phyloP scores from a whole-genome alignment of 768 basidiomycete species.

The Postia placenta region DNA sequence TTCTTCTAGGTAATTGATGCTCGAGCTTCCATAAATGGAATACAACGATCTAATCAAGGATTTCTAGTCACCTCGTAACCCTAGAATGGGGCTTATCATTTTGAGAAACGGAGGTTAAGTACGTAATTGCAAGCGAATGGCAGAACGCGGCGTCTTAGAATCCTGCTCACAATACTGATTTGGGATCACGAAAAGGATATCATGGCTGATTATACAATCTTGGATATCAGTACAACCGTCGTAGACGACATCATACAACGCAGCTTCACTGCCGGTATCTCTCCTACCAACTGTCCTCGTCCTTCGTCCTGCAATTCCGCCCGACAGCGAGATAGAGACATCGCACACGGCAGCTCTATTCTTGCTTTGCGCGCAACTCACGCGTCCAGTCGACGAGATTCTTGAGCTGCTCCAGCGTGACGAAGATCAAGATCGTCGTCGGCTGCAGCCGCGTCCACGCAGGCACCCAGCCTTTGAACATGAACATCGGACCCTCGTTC shows the following conservation, averaged over 20 bases:
- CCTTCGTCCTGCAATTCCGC: neutral
- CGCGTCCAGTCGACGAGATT: conserved; percentile 56
- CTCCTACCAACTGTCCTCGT: neutral
- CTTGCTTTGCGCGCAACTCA: conserved; percentile 2
- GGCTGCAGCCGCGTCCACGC: conserved; percentile 84
- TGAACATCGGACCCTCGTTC: conserved; percentile 79
- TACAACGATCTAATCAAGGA: too few species aligned
- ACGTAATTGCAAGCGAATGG: too few species aligned
- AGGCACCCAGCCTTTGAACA: conserved; percentile 91
- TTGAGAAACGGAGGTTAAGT: too few species aligned
- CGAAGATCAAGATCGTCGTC: conserved; percentile 83
- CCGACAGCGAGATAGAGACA: neutral
- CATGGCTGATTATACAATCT: neutral
- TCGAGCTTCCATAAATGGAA: too few species aligned
- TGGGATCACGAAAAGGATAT: neutral
- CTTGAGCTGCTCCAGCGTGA: conserved; percentile 79
- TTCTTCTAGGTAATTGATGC: too few species aligned
- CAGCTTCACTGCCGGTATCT: neutral
- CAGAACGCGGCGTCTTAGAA: too few species aligned
- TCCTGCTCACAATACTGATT: too few species aligned
- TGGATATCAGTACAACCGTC: neutral
- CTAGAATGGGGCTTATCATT: too few species aligned
- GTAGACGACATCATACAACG: neutral
- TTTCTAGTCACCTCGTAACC: too few species aligned
- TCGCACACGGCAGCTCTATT: neutral